Evolutionary conservation across 345 rosid genomes (phyloP).

Genomic region (Sisymbrium altissimum): DNA sequence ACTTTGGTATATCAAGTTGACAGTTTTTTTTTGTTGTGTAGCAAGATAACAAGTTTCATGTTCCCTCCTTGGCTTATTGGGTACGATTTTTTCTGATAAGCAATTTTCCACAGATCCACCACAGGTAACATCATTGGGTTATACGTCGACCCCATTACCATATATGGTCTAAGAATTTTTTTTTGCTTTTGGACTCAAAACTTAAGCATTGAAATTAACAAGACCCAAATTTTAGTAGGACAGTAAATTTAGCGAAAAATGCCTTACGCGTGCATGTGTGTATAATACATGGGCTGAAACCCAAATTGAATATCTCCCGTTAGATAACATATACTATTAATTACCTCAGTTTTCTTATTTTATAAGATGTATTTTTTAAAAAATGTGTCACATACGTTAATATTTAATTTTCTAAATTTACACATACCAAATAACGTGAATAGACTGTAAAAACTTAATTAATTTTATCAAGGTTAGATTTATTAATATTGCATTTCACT

Average conservation of each 20-base stretch:
- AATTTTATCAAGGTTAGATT: background rate
- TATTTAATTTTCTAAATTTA: too few relatives aligned
- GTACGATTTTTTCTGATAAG: background rate
- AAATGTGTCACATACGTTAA: too few relatives aligned
- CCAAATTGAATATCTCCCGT: background rate
- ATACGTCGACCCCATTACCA: background rate
- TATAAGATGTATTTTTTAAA: too few relatives aligned
- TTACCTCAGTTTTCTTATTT: too few relatives aligned
- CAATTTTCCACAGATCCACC: conserved; percentile 7
- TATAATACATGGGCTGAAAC: background rate
- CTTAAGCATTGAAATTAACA: background rate
- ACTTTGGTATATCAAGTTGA: conserved; percentile 6
- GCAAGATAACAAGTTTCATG: conserved; percentile 1
- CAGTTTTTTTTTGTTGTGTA: background rate
- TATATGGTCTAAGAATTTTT: background rate
- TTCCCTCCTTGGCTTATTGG: background rate
- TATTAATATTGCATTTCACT: background rate
- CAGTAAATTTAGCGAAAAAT: background rate
- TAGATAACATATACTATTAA: too few relatives aligned
- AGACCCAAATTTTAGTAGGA: background rate
- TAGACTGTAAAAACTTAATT: background rate
- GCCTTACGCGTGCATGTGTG: background rate
- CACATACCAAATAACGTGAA: background rate
- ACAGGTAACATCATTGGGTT: background rate
- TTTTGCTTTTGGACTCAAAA: background rate